A percentile compares a stretch with the other conserved stretches of the same genome.
Conservation (phyloP, 495 filamentous ascomycete genomes). For the Cladorrhinum samala region DNA sequence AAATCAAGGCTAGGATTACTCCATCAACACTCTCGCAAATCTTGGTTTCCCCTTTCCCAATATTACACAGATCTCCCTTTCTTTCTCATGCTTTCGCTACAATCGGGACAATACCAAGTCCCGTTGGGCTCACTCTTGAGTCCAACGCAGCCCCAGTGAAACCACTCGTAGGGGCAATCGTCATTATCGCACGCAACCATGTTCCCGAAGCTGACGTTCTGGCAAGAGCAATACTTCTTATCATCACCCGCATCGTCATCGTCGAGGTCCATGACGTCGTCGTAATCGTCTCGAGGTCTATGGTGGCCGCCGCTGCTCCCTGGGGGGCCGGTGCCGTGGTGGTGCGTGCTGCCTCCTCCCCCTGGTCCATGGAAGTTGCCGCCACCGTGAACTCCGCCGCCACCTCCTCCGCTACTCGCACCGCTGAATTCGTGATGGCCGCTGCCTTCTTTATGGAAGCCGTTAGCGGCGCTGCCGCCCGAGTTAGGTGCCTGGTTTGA, state of each 20-base stretch:
- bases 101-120: slow-evolving; percentile 88
- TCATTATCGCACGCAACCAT: slow-evolving; percentile 99
- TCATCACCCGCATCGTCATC: slow-evolving; percentile 86
- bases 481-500: not conserved
- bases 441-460: not conserved
- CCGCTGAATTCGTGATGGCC: slow-evolving; percentile 1
- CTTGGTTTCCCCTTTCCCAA: no score
- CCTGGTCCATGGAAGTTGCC: no score
- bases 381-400: slow-evolving; percentile 2
- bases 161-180: slow-evolving; percentile 91
- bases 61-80: slow-evolving; percentile 6
- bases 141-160: slow-evolving; percentile 94
- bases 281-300: slow-evolving; percentile 44
- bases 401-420: not conserved
- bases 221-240: slow-evolving; percentile 86
- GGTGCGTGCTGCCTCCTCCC: no score
- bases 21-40: no score
- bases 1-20: no score
- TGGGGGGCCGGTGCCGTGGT: no score
- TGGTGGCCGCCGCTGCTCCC: slow-evolving; percentile 1
- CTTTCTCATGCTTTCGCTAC: slow-evolving; percentile 54
- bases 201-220: slow-evolving; percentile 87
- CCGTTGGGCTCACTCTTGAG: slow-evolving; percentile 83
- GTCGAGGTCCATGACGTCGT: slow-evolving; percentile 61
- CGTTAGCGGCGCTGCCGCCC: not conserved